Base-by-base conservation (phyloP, 768 basidiomycete species). In the Collybia nuda region DNA sequence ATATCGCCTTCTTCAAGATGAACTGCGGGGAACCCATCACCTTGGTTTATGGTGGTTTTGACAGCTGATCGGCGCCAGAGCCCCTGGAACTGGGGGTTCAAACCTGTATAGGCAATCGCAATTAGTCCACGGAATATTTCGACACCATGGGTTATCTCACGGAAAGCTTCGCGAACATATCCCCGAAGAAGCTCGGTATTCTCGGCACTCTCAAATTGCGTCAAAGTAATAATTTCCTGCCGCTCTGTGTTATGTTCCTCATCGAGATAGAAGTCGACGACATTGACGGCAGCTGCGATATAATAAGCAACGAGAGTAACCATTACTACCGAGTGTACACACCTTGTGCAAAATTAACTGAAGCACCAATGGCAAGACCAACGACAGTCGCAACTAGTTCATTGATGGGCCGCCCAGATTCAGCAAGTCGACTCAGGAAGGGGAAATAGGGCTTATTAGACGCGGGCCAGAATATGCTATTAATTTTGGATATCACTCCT, bases 261-360 rank as follows among this genome's bases (percentile, higher is more conserved):
- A 41, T 73, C 71, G 26, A 83, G 59, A 62, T 79, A 82, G 66
- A 81, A 81, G 58, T 82, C 75, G 42, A 83, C 60, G 19, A 80
- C 70, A 38, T 78, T 67, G n/a, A 74, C 68, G 21, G 70, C 70
- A 3, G 71, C 76, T 32, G 12, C 12, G 32, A 14, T 11, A 11
- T 32, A 11, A 6, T 32, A 9, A 14, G 12, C 32, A 32, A 32
- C 32, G 32, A 32, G 32, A 32, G 14, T 32, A 32, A 11, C 14
- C 2, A 11, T 14, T 11, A 32, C 32, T 32, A 11, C 14, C 3
- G 14, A 6, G 14, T 9, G 9, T 3, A 32, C 32, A 32, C 12
- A 32, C 32, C 32, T 55, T 81, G 77, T 0, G 75, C 72, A 40
- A 70, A 69, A 58, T 74, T 76, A 28, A 77, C 75, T 1, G 76